Percentiles rank a stretch among this genome's conserved stretches.
These are phyloP conservation scores for Candida corydali DNA, from an alignment of 805 yeast species.

Conservation along the genomic window DNA sequence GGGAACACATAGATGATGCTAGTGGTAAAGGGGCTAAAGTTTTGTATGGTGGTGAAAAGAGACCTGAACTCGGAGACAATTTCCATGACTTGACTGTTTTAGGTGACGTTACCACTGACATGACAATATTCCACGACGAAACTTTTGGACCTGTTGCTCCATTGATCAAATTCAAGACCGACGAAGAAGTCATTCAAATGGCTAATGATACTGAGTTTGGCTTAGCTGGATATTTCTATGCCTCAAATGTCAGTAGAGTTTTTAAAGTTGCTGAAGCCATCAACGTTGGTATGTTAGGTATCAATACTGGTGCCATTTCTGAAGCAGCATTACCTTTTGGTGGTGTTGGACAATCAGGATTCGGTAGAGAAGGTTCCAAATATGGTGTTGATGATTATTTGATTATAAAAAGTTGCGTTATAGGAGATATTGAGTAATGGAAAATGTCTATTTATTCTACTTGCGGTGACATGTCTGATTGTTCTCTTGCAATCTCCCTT, in stretches of 20 bases:
- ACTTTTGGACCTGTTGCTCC: constrained; percentile 83
- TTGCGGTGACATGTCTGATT: background rate
- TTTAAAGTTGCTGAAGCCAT: constrained; percentile 63
- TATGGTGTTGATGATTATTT: constrained; percentile 61
- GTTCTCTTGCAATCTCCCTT: background rate
- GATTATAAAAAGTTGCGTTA: constrained; percentile 57
- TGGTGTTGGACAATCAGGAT: constrained; percentile 64
- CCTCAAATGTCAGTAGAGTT: constrained; percentile 50
- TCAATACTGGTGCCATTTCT: constrained; percentile 69
- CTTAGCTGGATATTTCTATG: constrained; percentile 71
- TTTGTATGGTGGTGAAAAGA: constrained; percentile 54
- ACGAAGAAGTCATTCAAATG: constrained; percentile 54
- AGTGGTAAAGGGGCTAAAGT: constrained; percentile 59
- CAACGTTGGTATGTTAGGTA: constrained; percentile 79
- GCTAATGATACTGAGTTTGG: constrained; percentile 74
- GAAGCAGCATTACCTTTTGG: constrained; percentile 59
- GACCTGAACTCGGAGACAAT: constrained; percentile 53
- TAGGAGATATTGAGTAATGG: constrained; percentile 29
- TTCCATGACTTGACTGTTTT: constrained; percentile 70
- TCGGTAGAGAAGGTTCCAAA: constrained; percentile 66
- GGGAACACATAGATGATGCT: constrained; percentile 63
- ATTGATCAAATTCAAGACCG: constrained; percentile 57
- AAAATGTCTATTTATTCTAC: background rate
- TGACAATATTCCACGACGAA: constrained; percentile 62
- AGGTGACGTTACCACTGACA: constrained; percentile 52